These are phyloP conservation scores for sweet orange (Citrus sinensis) DNA, from an alignment of 345 rosid species.

Conservation along the genomic window DNA sequence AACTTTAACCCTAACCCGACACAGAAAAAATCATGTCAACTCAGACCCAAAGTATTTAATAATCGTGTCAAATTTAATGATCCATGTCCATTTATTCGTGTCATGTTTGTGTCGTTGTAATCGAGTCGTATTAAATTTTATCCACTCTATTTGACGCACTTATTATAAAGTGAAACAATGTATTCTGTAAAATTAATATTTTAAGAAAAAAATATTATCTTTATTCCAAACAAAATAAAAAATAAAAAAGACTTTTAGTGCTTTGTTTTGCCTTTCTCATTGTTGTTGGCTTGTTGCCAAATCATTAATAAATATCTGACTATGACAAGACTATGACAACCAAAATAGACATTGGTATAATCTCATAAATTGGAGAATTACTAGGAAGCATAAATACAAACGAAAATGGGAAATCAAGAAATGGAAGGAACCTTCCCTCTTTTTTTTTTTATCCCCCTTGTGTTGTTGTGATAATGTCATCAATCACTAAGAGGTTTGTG, in stretches of 20 bases:
- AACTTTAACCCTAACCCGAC: too few species aligned
- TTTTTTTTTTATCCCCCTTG: background rate
- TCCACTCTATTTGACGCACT: too few species aligned
- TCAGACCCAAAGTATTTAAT: fast-evolving
- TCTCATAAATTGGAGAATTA: background rate
- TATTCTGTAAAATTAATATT: too few species aligned
- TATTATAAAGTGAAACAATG: too few species aligned
- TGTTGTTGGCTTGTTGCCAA: background rate
- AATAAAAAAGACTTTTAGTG: background rate
- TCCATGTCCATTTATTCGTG: fast-evolving
- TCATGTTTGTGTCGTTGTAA: too few species aligned
- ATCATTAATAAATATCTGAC: background rate
- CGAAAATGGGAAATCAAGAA: background rate
- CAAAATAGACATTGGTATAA: background rate
- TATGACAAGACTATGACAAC: background rate
- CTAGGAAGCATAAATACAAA: background rate
- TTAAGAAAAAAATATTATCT: too few species aligned
- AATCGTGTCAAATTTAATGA: too few species aligned
- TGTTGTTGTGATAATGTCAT: slow-evolving; percentile 22
- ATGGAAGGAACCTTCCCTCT: background rate
- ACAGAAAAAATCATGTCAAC: too few species aligned
- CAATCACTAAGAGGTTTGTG: slow-evolving; percentile 26
- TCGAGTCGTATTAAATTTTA: too few species aligned
- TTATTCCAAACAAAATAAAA: too few species aligned
- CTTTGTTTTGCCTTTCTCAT: background rate